A percentile compares a stretch with the other conserved stretches of the same genome.
phyloP scores from a whole-genome alignment of 768 basidiomycete genomes.

The Pulveroboletus frians region DNA sequence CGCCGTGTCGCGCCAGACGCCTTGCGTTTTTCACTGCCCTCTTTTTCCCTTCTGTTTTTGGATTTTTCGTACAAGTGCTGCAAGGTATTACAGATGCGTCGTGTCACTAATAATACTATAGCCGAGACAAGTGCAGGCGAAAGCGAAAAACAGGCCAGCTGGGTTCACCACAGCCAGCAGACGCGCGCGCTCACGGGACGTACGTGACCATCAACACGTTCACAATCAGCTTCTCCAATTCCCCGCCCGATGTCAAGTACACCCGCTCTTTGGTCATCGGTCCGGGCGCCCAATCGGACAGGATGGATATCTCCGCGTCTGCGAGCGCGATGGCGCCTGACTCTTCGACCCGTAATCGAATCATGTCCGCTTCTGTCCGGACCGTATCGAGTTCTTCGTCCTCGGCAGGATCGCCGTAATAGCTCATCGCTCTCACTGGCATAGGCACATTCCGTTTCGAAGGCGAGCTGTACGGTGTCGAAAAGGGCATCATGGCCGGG shows the following conservation, averaged over 20 bases:
- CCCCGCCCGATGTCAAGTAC: constrained; percentile 59
- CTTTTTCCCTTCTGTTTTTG: constrained; percentile 8
- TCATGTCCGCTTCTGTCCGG: constrained; percentile 28
- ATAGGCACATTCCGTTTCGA: constrained; percentile 29
- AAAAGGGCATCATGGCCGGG: constrained; percentile 24
- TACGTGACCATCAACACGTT: constrained; percentile 71
- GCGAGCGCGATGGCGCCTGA: constrained; percentile 62
- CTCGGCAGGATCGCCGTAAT: constrained; percentile 38
- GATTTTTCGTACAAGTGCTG: neutral
- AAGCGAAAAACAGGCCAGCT: neutral
- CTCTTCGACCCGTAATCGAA: constrained; percentile 55
- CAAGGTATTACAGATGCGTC: constrained; percentile 8
- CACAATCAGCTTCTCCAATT: constrained; percentile 68
- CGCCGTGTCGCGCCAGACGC: neutral
- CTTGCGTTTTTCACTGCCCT: neutral
- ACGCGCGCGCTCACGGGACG: constrained; percentile 43
- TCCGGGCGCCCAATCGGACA: constrained; percentile 49
- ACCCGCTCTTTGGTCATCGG: constrained; percentile 61
- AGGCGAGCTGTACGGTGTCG: constrained; percentile 19
- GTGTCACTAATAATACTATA: constrained; percentile 5
- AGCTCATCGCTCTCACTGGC: constrained; percentile 38
- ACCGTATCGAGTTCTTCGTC: constrained; percentile 31
- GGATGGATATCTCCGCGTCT: constrained; percentile 56
- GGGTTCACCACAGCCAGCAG: neutral
- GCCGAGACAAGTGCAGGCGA: neutral